These are phyloP conservation scores for Tetrastigma voinierianum DNA, from an alignment of 164 flowering plant genomes.

Conservation along the genomic window DNA sequence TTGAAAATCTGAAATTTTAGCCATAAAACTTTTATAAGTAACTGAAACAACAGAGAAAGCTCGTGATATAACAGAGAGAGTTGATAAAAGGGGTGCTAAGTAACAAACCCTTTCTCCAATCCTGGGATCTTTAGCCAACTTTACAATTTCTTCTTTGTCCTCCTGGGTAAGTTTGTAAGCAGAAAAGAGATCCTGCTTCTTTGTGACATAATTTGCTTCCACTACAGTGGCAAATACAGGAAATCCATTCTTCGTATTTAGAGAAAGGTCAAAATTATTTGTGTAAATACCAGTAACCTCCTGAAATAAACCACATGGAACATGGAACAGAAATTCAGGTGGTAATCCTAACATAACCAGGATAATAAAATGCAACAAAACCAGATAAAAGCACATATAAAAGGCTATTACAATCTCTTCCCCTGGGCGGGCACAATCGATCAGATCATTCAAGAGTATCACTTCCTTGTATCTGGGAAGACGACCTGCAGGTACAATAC, in stretches of 20 bases:
- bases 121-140: slow-evolving; percentile 94
- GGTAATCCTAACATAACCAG: not conserved
- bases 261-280: slow-evolving; percentile 88
- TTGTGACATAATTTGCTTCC: slow-evolving; percentile 92
- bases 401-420: slow-evolving; percentile 77
- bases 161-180: slow-evolving; percentile 97
- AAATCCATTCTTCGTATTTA: slow-evolving; percentile 97
- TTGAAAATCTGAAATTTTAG: slow-evolving; percentile 63
- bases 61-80: not conserved
- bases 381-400: not conserved
- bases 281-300: slow-evolving; percentile 96
- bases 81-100: not conserved
- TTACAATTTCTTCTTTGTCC: slow-evolving; percentile 90
- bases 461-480: slow-evolving; percentile 99
- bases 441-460: slow-evolving; percentile 91
- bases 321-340: slow-evolving; percentile 2
- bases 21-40: not conserved
- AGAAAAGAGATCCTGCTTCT: slow-evolving; percentile 96
- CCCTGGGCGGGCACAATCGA: slow-evolving; percentile 99
- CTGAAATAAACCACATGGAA: slow-evolving; percentile 35
- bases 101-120: slow-evolving; percentile 89
- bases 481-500: slow-evolving; percentile 93
- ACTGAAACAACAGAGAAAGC: too few relatives aligned
- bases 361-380: not conserved
- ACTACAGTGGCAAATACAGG: slow-evolving; percentile 96